These are phyloP conservation scores for Camptophora hylomeconis DNA, from an alignment of 2,329 filamentous ascomycete genomes.

Conservation along the genomic window DNA sequence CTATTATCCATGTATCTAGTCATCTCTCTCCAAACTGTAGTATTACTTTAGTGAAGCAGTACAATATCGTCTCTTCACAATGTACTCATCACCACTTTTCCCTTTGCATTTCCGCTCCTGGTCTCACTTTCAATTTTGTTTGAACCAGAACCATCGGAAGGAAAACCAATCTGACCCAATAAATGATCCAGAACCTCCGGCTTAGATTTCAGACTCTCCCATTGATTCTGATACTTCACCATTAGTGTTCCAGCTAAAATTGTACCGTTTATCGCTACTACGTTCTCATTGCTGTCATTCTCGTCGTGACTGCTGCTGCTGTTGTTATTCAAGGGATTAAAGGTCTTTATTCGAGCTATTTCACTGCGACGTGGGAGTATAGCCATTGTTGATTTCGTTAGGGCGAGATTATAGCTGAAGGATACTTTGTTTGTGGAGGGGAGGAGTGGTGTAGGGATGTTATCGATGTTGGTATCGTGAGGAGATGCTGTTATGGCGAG, in stretches of 20 bases:
- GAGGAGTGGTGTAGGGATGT: constrained; percentile 1
- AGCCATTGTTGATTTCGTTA: constrained; percentile 41
- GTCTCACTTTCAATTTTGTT: no score
- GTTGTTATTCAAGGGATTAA: no score
- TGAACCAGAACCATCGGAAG: no score
- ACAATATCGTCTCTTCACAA: no score
- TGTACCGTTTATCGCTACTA: constrained; percentile 45
- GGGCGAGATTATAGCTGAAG: constrained; percentile 46
- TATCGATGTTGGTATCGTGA: not conserved
- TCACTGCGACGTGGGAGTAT: constrained; percentile 39
- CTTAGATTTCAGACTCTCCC: constrained; percentile 33
- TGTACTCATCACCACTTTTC: no score
- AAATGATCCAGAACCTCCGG: constrained; percentile 30
- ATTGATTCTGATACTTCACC: constrained; percentile 44
- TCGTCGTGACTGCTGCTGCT: no score
- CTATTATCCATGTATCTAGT: no score
- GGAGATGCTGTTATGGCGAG: constrained; percentile 4
- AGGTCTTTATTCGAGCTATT: constrained; percentile 27
- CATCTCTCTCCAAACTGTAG: no score
- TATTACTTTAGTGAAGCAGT: no score
- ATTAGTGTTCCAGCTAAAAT: constrained; percentile 44
- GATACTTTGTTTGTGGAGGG: constrained; percentile 4
- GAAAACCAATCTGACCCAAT: constrained; percentile 29
- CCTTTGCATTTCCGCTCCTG: no score
- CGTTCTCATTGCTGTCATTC: constrained; percentile 21